Evolutionary conservation across 1,284 basidiomycete genomes (phyloP).

Genomic region (Austroboletus olivaceoglutinosus): DNA sequence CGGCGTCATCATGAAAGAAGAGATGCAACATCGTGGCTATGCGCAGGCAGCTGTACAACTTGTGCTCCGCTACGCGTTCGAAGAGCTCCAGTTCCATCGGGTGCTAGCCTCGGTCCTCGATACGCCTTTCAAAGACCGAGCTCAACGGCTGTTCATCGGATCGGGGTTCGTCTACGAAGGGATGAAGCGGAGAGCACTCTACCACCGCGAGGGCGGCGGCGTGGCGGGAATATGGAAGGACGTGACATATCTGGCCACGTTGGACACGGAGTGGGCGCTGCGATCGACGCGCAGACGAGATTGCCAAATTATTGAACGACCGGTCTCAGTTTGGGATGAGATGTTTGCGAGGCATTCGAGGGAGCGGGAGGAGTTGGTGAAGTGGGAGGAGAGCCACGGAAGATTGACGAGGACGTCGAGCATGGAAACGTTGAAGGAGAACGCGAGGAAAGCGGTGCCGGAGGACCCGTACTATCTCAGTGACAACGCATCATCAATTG

Average conservation of each 20-base stretch:
- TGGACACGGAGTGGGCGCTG: conserved; percentile 61
- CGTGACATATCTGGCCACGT: conserved; percentile 54
- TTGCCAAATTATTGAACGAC: conserved; percentile 2
- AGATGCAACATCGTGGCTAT: conserved; percentile 40
- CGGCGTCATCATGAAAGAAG: conserved; percentile 45
- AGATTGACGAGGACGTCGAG: conserved; percentile 28
- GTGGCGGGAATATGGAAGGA: conserved; percentile 47
- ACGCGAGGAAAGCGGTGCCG: neutral
- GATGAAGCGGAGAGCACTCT: conserved; percentile 50
- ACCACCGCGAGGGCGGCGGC: conserved; percentile 39
- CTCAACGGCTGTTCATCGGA: conserved; percentile 44
- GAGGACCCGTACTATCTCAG: conserved; percentile 20
- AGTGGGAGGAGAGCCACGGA: conserved; percentile 43
- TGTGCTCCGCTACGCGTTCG: conserved; percentile 49
- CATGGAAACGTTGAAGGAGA: conserved; percentile 33
- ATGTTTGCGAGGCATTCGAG: conserved; percentile 55
- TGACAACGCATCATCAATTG: conserved; percentile 15
- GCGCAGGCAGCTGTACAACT: conserved; percentile 45
- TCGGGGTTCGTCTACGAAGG: conserved; percentile 61
- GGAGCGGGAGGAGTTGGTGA: conserved; percentile 56
- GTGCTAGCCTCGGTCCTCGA: conserved; percentile 53
- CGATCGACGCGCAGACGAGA: conserved; percentile 19
- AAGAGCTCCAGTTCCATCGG: conserved; percentile 49
- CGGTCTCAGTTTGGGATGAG: conserved; percentile 58
- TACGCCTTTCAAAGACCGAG: conserved; percentile 38